phyloP scores from a whole-genome alignment of 352 stramenopile species.

The Elongisporangium anandrum region DNA sequence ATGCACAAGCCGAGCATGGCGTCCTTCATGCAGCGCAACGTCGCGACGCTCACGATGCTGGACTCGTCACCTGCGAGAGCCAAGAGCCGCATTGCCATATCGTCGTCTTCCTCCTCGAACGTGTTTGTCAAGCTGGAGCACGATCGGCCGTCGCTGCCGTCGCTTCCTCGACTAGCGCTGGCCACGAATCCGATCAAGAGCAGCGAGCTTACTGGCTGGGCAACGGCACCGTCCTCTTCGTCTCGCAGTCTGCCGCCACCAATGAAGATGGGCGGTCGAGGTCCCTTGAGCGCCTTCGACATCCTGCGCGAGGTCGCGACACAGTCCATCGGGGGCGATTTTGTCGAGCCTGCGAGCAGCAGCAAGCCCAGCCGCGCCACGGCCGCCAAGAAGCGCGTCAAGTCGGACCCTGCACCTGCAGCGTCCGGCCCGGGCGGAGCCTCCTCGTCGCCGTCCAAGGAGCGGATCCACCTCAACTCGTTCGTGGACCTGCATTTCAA shows the following conservation, averaged over 20 bases:
- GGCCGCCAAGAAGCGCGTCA: conserved; percentile 19
- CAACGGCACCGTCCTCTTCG: background rate
- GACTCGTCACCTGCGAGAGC: conserved; percentile 14
- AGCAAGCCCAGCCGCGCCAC: conserved; percentile 9
- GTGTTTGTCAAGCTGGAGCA: conserved; percentile 66
- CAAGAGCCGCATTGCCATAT: conserved; percentile 8
- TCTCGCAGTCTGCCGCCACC: background rate
- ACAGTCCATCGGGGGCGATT: conserved; percentile 55
- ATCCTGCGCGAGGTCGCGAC: conserved; percentile 79
- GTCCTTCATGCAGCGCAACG: conserved; percentile 15
- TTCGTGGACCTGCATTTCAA: conserved; percentile 82
- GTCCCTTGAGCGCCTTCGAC: conserved; percentile 68
- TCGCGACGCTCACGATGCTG: conserved; percentile 35
- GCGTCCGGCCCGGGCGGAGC: conserved; percentile 14
- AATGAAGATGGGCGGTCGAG: conserved; percentile 5
- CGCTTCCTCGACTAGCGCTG: conserved; percentile 3
- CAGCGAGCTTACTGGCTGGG: conserved; percentile 13
- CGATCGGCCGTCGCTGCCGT: conserved; percentile 20
- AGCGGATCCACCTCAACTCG: conserved; percentile 67
- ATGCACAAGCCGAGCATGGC: background rate
- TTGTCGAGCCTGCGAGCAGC: conserved; percentile 32
- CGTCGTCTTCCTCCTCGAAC: conserved; percentile 15
- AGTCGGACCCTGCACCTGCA: conserved; percentile 17
- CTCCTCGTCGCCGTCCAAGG: conserved; percentile 25
- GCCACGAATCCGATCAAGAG: conserved; percentile 24